Base-by-base conservation (phyloP, 2,329 filamentous ascomycete species). In the Gyromitra esculenta region DNA sequence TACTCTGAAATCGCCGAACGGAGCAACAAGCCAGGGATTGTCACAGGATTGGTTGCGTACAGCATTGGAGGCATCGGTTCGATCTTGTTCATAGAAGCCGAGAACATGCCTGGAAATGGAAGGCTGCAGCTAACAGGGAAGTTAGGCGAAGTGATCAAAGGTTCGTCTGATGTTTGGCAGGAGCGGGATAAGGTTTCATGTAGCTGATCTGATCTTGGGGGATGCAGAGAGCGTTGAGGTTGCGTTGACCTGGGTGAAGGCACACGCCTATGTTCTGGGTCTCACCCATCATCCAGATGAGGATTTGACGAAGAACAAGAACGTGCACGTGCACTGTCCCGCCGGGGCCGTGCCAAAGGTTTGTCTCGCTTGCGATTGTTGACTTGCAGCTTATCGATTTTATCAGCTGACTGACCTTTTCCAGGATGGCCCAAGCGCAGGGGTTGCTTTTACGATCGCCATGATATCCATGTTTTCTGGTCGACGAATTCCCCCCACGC, bases 1-100 rank as follows among this genome's bases (percentile, higher is more conserved):
- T 93, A 97, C 81, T 94, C 97, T 83, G 96, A 99, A 84, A 93
- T 99, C 81, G 93, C 96, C 11, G 95, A 97, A 83, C 93, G 92
- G 82, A 89, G 89, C 82, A 87, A 88, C 79, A 90, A 94, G 18
- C 95, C 96, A 0, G 96, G 96, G 73, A 92, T 99, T 73, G 95
- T 99, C 48, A 99, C 96, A 0, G 96, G 96, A 13, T 90, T 99
- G 41, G 96, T 99, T 15, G 96, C 96, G 7, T 99, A 97, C 85
- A 93, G 91, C 82, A 92, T 91, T 2, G 95, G 96, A 64, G 94
- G 94, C 62, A 95, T 97, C 83, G 96, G 96, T 78, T 94, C 92
- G 82, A 99, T 99, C 81, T 88, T 99, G 72, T 99, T 99, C 86
- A 99, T 99, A 81, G 96, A 99, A 84, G 93, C 97, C 57, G 93